A percentile compares a stretch with the other conserved stretches of the same genome.
phyloP scores from a whole-genome alignment of 345 rosid species.

The Clarkia xantiana region DNA sequence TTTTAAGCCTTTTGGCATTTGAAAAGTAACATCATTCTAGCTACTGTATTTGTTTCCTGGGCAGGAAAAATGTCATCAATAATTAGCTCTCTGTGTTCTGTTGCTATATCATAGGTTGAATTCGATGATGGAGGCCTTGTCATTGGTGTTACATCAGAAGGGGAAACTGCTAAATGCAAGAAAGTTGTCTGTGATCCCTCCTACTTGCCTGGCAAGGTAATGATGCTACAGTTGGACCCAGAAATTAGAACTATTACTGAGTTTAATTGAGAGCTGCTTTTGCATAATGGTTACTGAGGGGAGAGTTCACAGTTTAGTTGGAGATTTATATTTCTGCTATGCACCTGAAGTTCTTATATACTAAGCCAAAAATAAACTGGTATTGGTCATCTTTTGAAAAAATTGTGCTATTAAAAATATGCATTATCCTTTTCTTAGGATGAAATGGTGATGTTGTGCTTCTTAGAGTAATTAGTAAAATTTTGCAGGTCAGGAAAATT shows the following conservation, averaged over 20 bases:
- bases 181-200: slow-evolving; percentile 98
- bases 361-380: too few relatives aligned
- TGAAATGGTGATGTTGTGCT: too few relatives aligned
- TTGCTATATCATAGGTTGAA: slow-evolving; percentile 50
- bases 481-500: slow-evolving; percentile 65
- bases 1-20: slow-evolving; percentile 1
- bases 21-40: background rate
- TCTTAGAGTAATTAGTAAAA: background rate
- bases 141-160: slow-evolving; percentile 86
- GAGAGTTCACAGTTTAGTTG: too few relatives aligned
- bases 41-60: background rate
- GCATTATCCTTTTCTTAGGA: too few relatives aligned
- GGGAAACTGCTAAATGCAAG: slow-evolving; percentile 95
- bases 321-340: too few relatives aligned
- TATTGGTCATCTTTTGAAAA: too few relatives aligned
- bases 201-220: slow-evolving; percentile 74
- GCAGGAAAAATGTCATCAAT: background rate
- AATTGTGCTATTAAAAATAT: too few relatives aligned
- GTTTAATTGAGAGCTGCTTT: too few relatives aligned
- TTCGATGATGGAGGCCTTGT: slow-evolving; percentile 79
- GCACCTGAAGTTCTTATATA: too few relatives aligned
- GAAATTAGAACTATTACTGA: too few relatives aligned
- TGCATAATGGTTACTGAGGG: too few relatives aligned
- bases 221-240: background rate
- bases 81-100: background rate